Evolutionary conservation across 2,329 filamentous ascomycete genomes (phyloP).

Genomic region (Stemphylium vesicarium): DNA sequence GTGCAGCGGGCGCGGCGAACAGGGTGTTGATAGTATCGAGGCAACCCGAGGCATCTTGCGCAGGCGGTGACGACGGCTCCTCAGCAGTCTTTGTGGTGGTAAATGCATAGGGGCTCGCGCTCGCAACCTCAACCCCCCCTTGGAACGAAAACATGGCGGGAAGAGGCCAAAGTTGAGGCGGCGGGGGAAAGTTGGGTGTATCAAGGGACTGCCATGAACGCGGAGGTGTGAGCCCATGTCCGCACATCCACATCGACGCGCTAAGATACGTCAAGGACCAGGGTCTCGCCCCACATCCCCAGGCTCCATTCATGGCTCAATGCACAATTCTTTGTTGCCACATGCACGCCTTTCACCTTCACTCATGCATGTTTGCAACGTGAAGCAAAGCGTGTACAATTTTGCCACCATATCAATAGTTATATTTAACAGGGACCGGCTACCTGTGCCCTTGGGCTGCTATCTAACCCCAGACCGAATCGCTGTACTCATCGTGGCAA

Average conservation of each 20-base stretch:
- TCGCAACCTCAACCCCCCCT: conserved; percentile 24
- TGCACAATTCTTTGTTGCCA: no score
- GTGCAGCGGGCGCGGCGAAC: conserved; percentile 19
- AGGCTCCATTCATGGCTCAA: neutral
- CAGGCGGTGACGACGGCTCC: conserved; percentile 1
- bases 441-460: no score
- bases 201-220: conserved; percentile 8
- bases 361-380: neutral
- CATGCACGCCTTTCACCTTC: neutral
- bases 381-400: no score
- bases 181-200: neutral
- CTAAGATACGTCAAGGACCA: conserved; percentile 24
- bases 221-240: conserved; percentile 13
- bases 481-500: no score
- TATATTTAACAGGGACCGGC: no score
- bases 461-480: no score
- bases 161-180: neutral
- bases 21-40: conserved; percentile 20
- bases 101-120: neutral
- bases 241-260: conserved; percentile 19
- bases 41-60: conserved; percentile 19
- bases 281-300: conserved; percentile 9
- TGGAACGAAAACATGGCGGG: conserved; percentile 28
- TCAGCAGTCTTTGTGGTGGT: neutral
- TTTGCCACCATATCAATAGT: no score